These are phyloP conservation scores for Zasmidium cellare DNA, from an alignment of 2,329 filamentous ascomycete genomes.

Conservation along the genomic window DNA sequence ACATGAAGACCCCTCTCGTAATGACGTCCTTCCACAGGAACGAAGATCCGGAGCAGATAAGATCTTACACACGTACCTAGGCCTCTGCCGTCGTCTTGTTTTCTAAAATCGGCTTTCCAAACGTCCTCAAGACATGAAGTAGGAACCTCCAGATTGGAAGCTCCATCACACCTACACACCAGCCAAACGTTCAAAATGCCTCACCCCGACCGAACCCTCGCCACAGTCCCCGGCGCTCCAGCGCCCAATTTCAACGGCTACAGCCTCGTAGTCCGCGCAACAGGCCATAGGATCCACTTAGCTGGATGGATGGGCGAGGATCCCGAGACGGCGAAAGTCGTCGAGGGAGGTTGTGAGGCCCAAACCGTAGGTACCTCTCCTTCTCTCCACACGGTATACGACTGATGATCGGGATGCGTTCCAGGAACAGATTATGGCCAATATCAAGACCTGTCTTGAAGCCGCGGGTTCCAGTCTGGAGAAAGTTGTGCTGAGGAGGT, in stretches of 20 bases:
- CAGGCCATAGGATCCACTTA: constrained; percentile 14
- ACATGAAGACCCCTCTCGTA: too few species aligned
- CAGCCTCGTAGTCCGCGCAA: constrained; percentile 5
- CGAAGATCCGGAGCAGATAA: too few species aligned
- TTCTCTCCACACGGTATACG: too few species aligned
- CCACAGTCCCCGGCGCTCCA: constrained; percentile 2
- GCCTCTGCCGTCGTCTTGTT: too few species aligned
- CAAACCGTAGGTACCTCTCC: constrained; percentile 33
- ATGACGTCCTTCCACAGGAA: too few species aligned
- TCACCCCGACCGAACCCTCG: neutral
- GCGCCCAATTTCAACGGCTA: constrained; percentile 5
- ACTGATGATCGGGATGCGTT: too few species aligned
- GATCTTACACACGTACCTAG: too few species aligned
- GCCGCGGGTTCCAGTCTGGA: constrained; percentile 15
- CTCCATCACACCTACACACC: too few species aligned
- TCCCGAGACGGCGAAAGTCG: constrained; percentile 19
- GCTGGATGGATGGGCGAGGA: constrained; percentile 29
- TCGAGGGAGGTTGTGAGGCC: constrained; percentile 19
- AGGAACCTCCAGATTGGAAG: too few species aligned
- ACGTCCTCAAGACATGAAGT: too few species aligned
- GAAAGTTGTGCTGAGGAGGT: constrained; percentile 19
- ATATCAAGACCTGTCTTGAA: constrained; percentile 20
- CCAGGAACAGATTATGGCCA: constrained; percentile 18
- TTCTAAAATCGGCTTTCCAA: too few species aligned
- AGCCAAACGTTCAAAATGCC: too few species aligned